Evolutionary conservation across 257 asterid genomes (phyloP).

Genomic region (Fraxinus pennsylvanica): DNA sequence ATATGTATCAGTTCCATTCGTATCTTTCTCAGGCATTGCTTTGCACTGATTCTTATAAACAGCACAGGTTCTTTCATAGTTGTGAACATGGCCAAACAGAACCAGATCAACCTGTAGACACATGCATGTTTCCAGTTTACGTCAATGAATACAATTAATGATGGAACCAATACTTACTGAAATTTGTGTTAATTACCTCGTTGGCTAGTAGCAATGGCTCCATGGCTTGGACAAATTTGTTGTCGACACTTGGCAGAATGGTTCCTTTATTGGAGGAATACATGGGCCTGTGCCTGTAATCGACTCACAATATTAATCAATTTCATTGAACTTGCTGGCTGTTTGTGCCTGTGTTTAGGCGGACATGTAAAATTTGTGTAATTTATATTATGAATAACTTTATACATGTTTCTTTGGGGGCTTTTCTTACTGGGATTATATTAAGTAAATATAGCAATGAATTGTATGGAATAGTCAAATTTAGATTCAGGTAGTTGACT

Average conservation of each 20-base stretch:
- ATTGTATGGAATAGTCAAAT: too few species aligned
- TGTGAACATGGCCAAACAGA: slow-evolving; percentile 87
- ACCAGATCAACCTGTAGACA: slow-evolving; percentile 65
- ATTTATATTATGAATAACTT: too few species aligned
- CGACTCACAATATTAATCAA: neutral
- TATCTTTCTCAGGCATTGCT: slow-evolving; percentile 61
- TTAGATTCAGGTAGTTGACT: neutral
- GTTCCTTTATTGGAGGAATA: slow-evolving; percentile 46
- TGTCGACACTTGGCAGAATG: slow-evolving; percentile 44
- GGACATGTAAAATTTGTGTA: neutral
- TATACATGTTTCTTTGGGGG: neutral
- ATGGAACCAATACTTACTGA: neutral
- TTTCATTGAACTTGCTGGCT: neutral
- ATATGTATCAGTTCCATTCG: slow-evolving; percentile 55
- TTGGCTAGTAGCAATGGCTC: slow-evolving; percentile 68
- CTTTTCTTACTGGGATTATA: neutral
- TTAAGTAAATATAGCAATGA: too few species aligned
- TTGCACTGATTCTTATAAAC: slow-evolving; percentile 60
- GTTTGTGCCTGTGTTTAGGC: too few species aligned
- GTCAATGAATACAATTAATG: neutral
- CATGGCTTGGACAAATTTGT: slow-evolving; percentile 52
- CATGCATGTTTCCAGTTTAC: neutral
- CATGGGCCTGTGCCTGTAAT: slow-evolving; percentile 85
- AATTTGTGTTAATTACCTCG: slow-evolving; percentile 41
- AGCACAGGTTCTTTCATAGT: slow-evolving; percentile 83